Conservation (phyloP, 495 filamentous ascomycete genomes). For the Letharia columbiana region DNA sequence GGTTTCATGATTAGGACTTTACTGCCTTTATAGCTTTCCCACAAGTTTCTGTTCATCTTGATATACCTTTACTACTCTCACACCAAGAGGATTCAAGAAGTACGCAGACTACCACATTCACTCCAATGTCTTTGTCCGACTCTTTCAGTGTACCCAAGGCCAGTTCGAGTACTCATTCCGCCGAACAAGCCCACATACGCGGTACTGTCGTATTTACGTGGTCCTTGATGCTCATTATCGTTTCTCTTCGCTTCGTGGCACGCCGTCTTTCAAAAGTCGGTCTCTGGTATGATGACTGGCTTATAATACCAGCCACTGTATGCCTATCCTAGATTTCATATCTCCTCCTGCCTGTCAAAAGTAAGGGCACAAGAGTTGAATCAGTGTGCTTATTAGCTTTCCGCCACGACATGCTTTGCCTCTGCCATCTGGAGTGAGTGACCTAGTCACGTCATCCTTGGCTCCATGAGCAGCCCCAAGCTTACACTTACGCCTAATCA, state of each 20-base stretch:
- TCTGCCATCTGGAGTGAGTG: constrained; percentile 5
- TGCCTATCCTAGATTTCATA: neutral
- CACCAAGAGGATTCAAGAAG: neutral
- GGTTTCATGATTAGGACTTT: too few relatives aligned
- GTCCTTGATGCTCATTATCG: constrained; percentile 1
- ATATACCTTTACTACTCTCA: too few relatives aligned
- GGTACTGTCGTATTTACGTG: neutral
- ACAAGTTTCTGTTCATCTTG: too few relatives aligned
- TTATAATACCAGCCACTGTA: constrained; percentile 31
- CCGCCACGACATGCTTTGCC: constrained; percentile 8
- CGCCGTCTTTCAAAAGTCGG: constrained; percentile 25
- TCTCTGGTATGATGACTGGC: constrained; percentile 30
- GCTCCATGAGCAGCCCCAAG: neutral
- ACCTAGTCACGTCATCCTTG: neutral
- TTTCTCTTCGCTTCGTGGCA: constrained; percentile 24
- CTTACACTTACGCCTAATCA: neutral
- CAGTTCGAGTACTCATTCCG: neutral
- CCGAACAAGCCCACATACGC: neutral
- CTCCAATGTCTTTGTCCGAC: neutral
- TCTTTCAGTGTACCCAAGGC: neutral
- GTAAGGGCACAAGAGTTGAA: neutral
- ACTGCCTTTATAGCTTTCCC: too few relatives aligned
- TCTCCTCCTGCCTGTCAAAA: neutral
- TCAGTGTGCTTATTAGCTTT: neutral
- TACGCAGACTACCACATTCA: neutral